Evolutionary conservation across 1,284 basidiomycete species (phyloP).

Genomic region (Malassezia slooffiae): DNA sequence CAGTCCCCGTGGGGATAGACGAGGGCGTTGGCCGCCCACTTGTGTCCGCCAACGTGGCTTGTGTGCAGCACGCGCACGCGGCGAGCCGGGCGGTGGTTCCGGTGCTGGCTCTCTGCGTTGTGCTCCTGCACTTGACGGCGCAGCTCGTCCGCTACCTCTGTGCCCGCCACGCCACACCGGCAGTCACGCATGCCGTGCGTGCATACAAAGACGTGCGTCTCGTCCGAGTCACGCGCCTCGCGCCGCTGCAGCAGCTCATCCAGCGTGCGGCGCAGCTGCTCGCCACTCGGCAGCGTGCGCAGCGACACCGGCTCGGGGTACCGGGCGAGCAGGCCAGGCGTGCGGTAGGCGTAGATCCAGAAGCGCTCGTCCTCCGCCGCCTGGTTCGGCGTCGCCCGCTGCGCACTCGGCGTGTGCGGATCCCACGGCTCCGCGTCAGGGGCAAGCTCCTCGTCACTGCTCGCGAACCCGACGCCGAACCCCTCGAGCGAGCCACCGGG

Average conservation of each 20-base stretch:
- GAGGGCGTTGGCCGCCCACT: constrained; percentile 45
- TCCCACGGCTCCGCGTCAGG: constrained; percentile 21
- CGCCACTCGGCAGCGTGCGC: constrained; percentile 21
- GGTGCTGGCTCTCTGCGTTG: constrained; percentile 18
- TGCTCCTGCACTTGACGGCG: constrained; percentile 25
- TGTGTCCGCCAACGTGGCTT: constrained; percentile 42
- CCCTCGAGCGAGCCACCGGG: constrained; percentile 29
- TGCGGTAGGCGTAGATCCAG: constrained; percentile 24
- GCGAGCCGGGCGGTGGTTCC: constrained; percentile 16
- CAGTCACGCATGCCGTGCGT: constrained; percentile 46
- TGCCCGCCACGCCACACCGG: constrained; percentile 46
- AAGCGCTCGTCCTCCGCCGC: constrained; percentile 28
- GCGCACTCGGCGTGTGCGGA: constrained; percentile 21
- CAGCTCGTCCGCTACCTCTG: constrained; percentile 33
- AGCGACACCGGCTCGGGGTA: constrained; percentile 28
- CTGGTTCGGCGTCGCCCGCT: constrained; percentile 25
- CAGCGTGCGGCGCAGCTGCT: constrained; percentile 13
- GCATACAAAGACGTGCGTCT: constrained; percentile 45
- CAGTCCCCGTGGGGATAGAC: constrained; percentile 43
- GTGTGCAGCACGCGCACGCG: constrained; percentile 26
- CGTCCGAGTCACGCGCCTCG: constrained; percentile 10
- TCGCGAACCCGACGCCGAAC: constrained; percentile 29
- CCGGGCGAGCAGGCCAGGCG: constrained; percentile 24
- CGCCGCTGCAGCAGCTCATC: background rate
- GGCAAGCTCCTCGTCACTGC: constrained; percentile 14